These are phyloP conservation scores for Umbelopsis isabellina DNA, from an alignment of 192 early-diverging fungal genomes.

Conservation along the genomic window DNA sequence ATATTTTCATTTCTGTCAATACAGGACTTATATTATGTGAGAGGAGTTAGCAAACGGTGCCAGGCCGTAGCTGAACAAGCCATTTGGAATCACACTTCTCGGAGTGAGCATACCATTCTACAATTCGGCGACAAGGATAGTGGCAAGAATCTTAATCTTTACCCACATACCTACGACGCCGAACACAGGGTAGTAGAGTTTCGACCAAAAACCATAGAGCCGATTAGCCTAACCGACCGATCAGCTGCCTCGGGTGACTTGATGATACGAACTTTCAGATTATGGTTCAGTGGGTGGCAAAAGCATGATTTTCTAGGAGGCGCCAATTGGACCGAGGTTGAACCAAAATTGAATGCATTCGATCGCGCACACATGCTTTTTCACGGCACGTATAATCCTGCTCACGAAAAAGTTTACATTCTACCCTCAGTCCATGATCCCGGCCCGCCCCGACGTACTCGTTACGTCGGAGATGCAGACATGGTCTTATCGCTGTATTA, in stretches of 20 bases:
- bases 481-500: constrained; percentile 32
- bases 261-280: constrained; percentile 23
- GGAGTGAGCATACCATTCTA: constrained; percentile 11
- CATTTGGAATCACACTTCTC: constrained; percentile 21
- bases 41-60: constrained; percentile 13
- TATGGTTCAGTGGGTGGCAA: constrained; percentile 31
- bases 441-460: background rate
- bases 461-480: constrained; percentile 35
- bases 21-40: constrained; percentile 24
- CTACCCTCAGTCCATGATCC: constrained; percentile 13
- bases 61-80: constrained; percentile 11
- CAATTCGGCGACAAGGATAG: constrained; percentile 20
- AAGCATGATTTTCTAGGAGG: background rate
- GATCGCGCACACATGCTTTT: constrained; percentile 14
- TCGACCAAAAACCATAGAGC: background rate
- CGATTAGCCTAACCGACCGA: background rate
- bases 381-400: constrained; percentile 33
- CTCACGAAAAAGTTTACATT: constrained; percentile 26
- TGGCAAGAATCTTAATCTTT: constrained; percentile 5
- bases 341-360: constrained; percentile 4
- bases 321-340: background rate
- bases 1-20: constrained; percentile 28
- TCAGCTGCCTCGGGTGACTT: background rate
- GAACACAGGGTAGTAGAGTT: constrained; percentile 34
- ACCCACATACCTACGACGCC: constrained; percentile 20